Percentiles rank a stretch among this genome's conserved stretches.
These are phyloP conservation scores for Celoporthe dispersa DNA, from an alignment of 2,329 filamentous ascomycete species.

Conservation along the genomic window DNA sequence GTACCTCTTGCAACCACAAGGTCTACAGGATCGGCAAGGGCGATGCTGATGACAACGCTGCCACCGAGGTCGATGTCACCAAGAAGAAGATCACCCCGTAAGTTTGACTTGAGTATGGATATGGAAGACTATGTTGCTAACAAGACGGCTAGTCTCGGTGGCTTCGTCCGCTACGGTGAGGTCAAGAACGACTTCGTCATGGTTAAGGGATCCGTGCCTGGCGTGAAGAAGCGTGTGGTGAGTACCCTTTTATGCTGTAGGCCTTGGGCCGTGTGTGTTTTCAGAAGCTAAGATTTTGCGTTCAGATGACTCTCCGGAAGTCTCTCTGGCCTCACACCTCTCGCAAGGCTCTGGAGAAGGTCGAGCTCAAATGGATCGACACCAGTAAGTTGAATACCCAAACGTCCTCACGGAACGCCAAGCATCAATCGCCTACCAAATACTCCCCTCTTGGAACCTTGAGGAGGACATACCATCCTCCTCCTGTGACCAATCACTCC, in stretches of 20 bases:
- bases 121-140: constrained; percentile 2
- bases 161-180: constrained; percentile 98
- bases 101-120: constrained; percentile 48
- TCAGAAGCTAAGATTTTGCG: neutral
- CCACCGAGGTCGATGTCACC: constrained; percentile 94
- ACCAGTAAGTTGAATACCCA: constrained; percentile 52
- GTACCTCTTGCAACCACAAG: constrained; percentile 99
- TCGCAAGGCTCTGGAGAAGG: constrained; percentile 95
- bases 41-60: constrained; percentile 86
- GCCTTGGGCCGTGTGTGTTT: neutral
- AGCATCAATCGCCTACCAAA: neutral
- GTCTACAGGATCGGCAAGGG: constrained; percentile 98
- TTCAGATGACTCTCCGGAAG: constrained; percentile 90
- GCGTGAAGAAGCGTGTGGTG: constrained; percentile 94
- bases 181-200: constrained; percentile 98
- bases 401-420: neutral
- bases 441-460: neutral
- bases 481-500: neutral
- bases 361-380: constrained; percentile 99
- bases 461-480: neutral
- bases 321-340: constrained; percentile 98
- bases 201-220: constrained; percentile 96
- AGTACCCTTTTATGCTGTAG: neutral
- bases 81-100: constrained; percentile 99
- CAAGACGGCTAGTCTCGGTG: constrained; percentile 74